phyloP scores from a whole-genome alignment of 495 filamentous ascomycete species.

The Penicillium manginii region DNA sequence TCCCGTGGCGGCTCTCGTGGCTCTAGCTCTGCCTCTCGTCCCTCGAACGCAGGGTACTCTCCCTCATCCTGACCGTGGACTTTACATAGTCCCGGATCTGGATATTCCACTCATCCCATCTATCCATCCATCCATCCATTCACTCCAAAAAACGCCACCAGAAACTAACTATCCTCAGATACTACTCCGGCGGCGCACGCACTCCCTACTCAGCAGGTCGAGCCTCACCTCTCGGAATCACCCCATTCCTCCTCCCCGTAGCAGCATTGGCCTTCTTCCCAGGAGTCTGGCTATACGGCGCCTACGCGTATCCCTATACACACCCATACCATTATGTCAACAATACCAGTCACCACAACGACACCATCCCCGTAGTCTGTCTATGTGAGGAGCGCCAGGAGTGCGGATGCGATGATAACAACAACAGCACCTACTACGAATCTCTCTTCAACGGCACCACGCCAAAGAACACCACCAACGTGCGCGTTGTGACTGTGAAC shows the following conservation, averaged over 20 bases:
- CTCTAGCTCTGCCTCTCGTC: neutral
- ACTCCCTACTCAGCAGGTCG: slow-evolving; percentile 69
- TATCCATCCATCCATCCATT: neutral
- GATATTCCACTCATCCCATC: neutral
- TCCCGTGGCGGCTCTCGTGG: neutral
- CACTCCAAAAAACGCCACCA: neutral
- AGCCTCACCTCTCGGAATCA: slow-evolving; percentile 58
- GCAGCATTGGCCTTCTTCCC: slow-evolving; percentile 62
- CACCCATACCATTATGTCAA: slow-evolving; percentile 61
- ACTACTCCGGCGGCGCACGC: slow-evolving; percentile 77
- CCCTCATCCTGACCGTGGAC: neutral
- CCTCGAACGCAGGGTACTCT: neutral
- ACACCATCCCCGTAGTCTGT: slow-evolving; percentile 74
- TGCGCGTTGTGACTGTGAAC: slow-evolving; percentile 67
- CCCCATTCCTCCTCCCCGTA: slow-evolving; percentile 59
- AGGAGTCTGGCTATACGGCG: slow-evolving; percentile 59
- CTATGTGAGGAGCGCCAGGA: slow-evolving; percentile 68
- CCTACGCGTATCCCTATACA: slow-evolving; percentile 69
- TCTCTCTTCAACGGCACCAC: slow-evolving; percentile 69
- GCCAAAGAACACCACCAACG: slow-evolving; percentile 63
- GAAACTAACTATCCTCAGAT: slow-evolving; percentile 51
- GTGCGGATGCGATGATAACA: slow-evolving; percentile 85
- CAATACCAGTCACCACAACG: slow-evolving; percentile 52
- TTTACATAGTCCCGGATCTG: no score
- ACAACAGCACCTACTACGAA: slow-evolving; percentile 59